Base-by-base conservation (phyloP, 129 eudicot species). In the Silybum marianum region DNA sequence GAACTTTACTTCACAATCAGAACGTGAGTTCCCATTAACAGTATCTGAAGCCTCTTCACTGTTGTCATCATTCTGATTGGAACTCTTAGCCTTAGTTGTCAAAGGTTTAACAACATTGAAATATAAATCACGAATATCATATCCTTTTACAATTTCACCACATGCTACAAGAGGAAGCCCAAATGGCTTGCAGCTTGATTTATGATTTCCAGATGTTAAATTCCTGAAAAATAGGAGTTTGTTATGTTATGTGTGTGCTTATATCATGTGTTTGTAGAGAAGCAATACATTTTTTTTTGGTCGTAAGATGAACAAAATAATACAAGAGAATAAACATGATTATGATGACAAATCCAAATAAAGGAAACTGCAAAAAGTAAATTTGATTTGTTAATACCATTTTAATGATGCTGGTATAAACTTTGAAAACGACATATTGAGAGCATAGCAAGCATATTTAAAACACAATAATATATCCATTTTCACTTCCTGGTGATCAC, bases 161-260 rank as follows among this genome's bases (percentile, higher is more conserved):
- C 86, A 84, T 82, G 91, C 91, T 58, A 91, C 90, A 84, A 95
- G 95, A 81, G 99, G 99, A 74, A 93, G 80, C 76, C 99, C 98
- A 78, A 96, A 93, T 58, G 97, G 85, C 87, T 88, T 93, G 91
- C 91, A 88, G 77, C 78, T 88, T 84, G 88, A 80, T 34, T 81
- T 85, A 62, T 26, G 78, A 14, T 39, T 60, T 38, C 71, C 82
- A 9, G 86, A 77, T 40, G 30, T 38, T 14, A 73, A 88, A 42
- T 70, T 88, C 92, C 98, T 94, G 93, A 40, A 28, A 28, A 85
- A 70, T 40, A 46, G 13, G 69, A 69, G 39, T 21, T 82, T 28
- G 12, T 80, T 73, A 81, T 69, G 72, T 23, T 51, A n/a, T n/a
- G 22, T 14, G 22, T 4, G 16, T 74, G n/a, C 32, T 38, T 58